Conservation (phyloP, 1,284 basidiomycete genomes). For the Gomphus sp. region DNA sequence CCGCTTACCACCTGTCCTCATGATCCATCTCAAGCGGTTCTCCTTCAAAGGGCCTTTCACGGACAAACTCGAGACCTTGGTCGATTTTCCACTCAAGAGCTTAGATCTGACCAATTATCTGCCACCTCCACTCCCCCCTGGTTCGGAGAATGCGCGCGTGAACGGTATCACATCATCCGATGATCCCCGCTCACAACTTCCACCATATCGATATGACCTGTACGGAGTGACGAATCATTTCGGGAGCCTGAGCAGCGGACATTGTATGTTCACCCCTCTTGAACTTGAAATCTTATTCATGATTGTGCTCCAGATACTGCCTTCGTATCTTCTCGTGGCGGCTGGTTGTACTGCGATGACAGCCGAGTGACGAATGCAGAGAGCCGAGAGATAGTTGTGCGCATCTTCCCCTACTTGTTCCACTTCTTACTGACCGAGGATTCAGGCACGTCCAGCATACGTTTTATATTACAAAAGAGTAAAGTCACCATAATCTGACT, state of each 20-base stretch:
- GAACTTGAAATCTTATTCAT: not conserved
- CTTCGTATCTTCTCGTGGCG: slow-evolving; percentile 68
- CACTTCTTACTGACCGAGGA: slow-evolving; percentile 12
- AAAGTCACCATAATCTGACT: slow-evolving; percentile 29
- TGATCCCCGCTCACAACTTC: slow-evolving; percentile 73
- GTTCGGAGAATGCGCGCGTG: slow-evolving; percentile 37
- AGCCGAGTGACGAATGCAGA: slow-evolving; percentile 65
- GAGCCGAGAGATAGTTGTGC: slow-evolving; percentile 75
- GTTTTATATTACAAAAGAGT: slow-evolving; percentile 80
- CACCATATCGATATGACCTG: slow-evolving; percentile 82
- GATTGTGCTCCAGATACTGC: slow-evolving; percentile 59
- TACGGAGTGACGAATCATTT: slow-evolving; percentile 91
- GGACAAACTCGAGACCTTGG: slow-evolving; percentile 87
- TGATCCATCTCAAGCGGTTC: slow-evolving; percentile 97
- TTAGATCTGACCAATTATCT: slow-evolving; percentile 91
- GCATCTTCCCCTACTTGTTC: slow-evolving; percentile 24
- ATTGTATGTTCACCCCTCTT: slow-evolving; percentile 57
- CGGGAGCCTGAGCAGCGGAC: slow-evolving; percentile 83
- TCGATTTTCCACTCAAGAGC: slow-evolving; percentile 78
- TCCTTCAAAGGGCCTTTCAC: slow-evolving; percentile 88
- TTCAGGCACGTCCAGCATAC: slow-evolving; percentile 76
- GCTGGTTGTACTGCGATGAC: slow-evolving; percentile 86
- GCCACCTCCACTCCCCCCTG: slow-evolving; percentile 69
- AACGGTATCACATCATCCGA: slow-evolving; percentile 38
- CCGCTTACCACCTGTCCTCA: slow-evolving; percentile 85